phyloP scores from a whole-genome alignment of 148 eudicot genomes.

The Rhododendron griersonianum region DNA sequence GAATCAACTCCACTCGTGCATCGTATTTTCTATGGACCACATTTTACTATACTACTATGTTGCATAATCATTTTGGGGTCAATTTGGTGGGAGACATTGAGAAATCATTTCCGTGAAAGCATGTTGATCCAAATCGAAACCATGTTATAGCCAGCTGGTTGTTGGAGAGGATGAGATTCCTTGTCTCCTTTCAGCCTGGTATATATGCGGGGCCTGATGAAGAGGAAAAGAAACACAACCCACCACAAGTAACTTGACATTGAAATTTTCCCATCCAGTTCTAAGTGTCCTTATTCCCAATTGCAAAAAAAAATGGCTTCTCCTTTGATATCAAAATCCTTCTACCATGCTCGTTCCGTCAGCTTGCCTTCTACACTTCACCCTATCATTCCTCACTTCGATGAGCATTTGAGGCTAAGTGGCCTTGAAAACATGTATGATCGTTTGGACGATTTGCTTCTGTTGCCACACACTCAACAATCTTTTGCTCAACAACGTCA shows the following conservation, averaged over 20 bases:
- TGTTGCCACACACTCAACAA: too few relatives aligned
- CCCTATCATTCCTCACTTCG: too few relatives aligned
- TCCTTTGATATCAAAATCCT: constrained; percentile 4
- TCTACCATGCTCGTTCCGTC: constrained; percentile 18
- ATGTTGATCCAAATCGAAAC: not conserved
- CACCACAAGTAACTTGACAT: not conserved
- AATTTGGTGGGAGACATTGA: not conserved
- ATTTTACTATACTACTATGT: not conserved
- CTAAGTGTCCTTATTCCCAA: not conserved
- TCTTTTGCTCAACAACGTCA: too few relatives aligned
- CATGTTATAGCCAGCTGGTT: not conserved
- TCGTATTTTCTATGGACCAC: not conserved
- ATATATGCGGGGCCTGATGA: not conserved
- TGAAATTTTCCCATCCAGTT: not conserved
- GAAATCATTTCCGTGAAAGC: not conserved
- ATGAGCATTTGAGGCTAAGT: too few relatives aligned
- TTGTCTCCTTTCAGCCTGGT: not conserved
- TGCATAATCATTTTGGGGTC: not conserved
- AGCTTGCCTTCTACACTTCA: constrained; percentile 17
- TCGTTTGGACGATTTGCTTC: too few relatives aligned
- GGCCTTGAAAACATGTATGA: too few relatives aligned
- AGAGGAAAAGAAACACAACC: not conserved
- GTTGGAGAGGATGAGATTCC: not conserved
- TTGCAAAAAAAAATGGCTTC: constrained; percentile 5
- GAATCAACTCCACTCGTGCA: not conserved